phyloP scores from a whole-genome alignment of 1,139 yeast species.

The Eremothecium cymbalariae region DNA sequence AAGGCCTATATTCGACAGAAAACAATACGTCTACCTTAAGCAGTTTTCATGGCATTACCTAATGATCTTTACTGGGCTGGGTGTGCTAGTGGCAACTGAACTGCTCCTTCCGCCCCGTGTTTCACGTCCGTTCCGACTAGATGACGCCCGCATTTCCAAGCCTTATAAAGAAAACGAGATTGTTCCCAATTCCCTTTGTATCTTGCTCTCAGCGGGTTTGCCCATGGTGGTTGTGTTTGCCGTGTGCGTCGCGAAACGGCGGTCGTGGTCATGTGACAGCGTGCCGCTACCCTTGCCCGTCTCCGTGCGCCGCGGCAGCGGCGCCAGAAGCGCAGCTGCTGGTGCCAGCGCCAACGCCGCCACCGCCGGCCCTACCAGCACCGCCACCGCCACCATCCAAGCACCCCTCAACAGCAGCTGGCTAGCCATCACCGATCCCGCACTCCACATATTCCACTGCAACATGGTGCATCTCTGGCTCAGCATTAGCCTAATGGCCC shows the following conservation, averaged over 20 bases:
- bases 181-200: slow-evolving; percentile 19
- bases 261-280: slow-evolving; percentile 18
- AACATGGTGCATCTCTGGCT: slow-evolving; percentile 20
- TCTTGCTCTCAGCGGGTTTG: slow-evolving; percentile 18
- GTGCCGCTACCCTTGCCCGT: slow-evolving; percentile 14
- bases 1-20: no score
- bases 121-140: neutral
- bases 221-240: slow-evolving; percentile 6
- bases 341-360: slow-evolving; percentile 10
- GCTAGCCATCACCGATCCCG: no score
- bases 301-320: slow-evolving; percentile 1
- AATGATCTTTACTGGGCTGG: neutral
- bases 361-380: slow-evolving; percentile 14
- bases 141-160: slow-evolving; percentile 2
- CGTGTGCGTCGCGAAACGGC: slow-evolving; percentile 3
- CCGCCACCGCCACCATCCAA: no score
- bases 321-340: slow-evolving; percentile 4
- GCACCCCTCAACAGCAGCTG: no score
- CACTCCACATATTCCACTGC: slow-evolving; percentile 20
- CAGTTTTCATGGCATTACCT: slow-evolving; percentile 1
- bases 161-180: slow-evolving; percentile 19
- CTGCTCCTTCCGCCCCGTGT: slow-evolving; percentile 1
- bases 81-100: neutral
- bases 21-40: no score
- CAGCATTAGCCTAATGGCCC: slow-evolving; percentile 20